Evolutionary conservation across 306 rosid species (phyloP), one percentile per base, ranked within the genome.

Genomic region (Pyrus betulifolia): DNA sequence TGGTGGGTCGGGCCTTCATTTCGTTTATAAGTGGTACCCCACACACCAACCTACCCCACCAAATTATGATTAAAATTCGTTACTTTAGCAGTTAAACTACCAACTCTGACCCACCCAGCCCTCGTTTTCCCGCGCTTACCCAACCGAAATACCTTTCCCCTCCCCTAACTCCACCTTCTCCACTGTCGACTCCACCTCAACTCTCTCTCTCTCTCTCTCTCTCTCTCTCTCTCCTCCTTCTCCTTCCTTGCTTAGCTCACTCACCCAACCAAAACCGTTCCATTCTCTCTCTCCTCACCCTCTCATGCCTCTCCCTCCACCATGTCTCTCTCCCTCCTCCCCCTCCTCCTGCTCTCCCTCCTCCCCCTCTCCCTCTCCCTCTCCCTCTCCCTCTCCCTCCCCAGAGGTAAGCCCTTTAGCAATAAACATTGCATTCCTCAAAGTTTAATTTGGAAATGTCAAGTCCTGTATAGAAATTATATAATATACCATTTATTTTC

Each of bases 51-150:
- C 69, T 17, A 17, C 69, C 69, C 69, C 57, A 61, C 22, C 55
- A 44, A 31, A 59, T 4, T 11, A 25, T 11, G 13, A 12, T 60
- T 10, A 25, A 15, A 4, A 31, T 18, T 25, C 14, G 33, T 62
- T 62, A 27, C 28, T 64, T 31, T 64, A 31, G 23, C 3, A 31
- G 9, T 13, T 0, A 45, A 83, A 72, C 58, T 21, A 80, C 85
- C 82, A 1, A 1, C 30, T 10, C 67, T 70, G 89, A 86, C 87
- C 76, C 7, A 44, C 87, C 76, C 4, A 44, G 83, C 78, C 40
- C 38, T 52, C 0, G 45, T 69, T 90, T 90, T 88, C 96, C 96
- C 93, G 96, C 91, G 91, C 88, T 79, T 61, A 71, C 51, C 59
- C 72, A 64, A 21, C 67, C 6, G 65, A 19, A 49, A 79, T 86